A percentile compares a stretch with the other conserved stretches of the same genome.
Evolutionary conservation across 768 basidiomycete genomes (phyloP).

Genomic region (Termitomyces sp.): DNA sequence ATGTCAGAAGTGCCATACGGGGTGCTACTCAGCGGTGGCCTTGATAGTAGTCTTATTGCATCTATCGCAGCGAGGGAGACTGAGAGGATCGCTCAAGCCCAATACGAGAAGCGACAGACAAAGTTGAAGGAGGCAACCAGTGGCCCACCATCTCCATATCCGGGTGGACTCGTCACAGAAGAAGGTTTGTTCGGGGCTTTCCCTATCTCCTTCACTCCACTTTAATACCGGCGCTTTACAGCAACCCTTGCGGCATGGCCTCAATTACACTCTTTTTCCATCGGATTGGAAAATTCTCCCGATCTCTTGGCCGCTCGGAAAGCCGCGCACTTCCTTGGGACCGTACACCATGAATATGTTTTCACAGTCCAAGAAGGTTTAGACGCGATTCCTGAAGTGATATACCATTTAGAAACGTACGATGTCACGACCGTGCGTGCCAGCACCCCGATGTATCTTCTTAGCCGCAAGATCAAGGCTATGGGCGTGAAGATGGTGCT

Average conservation of each 20-base stretch:
- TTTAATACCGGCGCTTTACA: slow-evolving; percentile 20
- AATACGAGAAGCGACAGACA: slow-evolving; percentile 63
- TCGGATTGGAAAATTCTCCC: slow-evolving; percentile 92
- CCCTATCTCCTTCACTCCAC: not conserved
- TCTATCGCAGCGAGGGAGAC: slow-evolving; percentile 93
- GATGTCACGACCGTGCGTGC: slow-evolving; percentile 98
- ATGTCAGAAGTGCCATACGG: slow-evolving; percentile 99
- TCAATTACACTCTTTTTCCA: slow-evolving; percentile 94
- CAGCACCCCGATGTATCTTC: slow-evolving; percentile 97
- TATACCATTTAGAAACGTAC: slow-evolving; percentile 97
- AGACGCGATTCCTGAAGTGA: slow-evolving; percentile 95
- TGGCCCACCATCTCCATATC: slow-evolving; percentile 50
- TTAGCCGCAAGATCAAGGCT: slow-evolving; percentile 97
- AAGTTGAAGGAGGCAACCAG: slow-evolving; percentile 48
- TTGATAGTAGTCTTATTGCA: slow-evolving; percentile 95
- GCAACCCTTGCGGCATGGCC: slow-evolving; percentile 87
- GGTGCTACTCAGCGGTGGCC: slow-evolving; percentile 89
- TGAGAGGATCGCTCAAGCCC: slow-evolving; percentile 80
- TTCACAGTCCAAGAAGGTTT: slow-evolving; percentile 98
- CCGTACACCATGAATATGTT: slow-evolving; percentile 94
- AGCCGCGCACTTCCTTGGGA: slow-evolving; percentile 89
- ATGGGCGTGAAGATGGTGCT: slow-evolving; percentile 99
- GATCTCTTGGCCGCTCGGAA: slow-evolving; percentile 92
- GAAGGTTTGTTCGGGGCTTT: slow-evolving; percentile 35
- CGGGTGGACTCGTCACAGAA: slow-evolving; percentile 34